phyloP scores from a whole-genome alignment of 2,329 filamentous ascomycete species.

The Leptodontidium sp. region DNA sequence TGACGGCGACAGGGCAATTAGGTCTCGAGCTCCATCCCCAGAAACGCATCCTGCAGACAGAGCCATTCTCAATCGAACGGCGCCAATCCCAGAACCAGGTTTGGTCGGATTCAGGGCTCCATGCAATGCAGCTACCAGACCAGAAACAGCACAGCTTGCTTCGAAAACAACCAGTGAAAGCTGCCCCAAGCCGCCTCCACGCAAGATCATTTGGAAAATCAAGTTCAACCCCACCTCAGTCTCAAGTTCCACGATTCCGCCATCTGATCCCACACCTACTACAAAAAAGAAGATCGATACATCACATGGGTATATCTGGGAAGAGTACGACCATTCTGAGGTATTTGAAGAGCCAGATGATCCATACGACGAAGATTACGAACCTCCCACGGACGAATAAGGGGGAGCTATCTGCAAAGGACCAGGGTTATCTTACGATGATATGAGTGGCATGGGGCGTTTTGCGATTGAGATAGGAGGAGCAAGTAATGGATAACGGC shows the following conservation, averaged over 20 bases:
- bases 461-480: neutral
- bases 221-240: too few relatives aligned
- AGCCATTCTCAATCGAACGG: too few relatives aligned
- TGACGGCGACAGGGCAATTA: too few relatives aligned
- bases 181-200: too few relatives aligned
- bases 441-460: neutral
- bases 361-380: neutral
- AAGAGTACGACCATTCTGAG: conserved; percentile 6
- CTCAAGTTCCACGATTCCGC: neutral
- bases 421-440: neutral
- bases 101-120: too few relatives aligned
- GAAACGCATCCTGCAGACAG: neutral
- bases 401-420: neutral
- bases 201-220: too few relatives aligned
- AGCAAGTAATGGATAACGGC: neutral
- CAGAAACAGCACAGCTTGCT: too few relatives aligned
- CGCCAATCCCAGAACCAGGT: too few relatives aligned
- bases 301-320: neutral
- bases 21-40: conserved; percentile 9
- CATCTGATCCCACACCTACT: neutral
- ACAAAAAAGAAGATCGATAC: neutral
- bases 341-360: neutral
- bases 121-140: too few relatives aligned
- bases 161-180: too few relatives aligned
- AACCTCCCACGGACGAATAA: neutral